Evolutionary conservation across 148 eudicot species (phyloP).

Genomic region (Polygonum aviculare): DNA sequence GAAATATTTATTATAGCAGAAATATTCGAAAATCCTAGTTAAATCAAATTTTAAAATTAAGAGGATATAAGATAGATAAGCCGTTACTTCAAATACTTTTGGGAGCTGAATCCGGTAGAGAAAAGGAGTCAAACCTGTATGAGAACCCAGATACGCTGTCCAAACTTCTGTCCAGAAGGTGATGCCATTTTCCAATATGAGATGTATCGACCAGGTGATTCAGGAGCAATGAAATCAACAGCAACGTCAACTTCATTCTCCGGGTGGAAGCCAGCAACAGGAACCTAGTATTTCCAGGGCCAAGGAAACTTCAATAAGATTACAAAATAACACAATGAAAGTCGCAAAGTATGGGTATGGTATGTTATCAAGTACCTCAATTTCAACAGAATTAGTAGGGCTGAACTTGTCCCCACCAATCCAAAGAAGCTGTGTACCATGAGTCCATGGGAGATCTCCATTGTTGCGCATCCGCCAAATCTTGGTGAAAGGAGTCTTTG

Average conservation of each 20-base stretch:
- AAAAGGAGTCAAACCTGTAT: constrained; percentile 47
- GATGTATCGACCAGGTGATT: constrained; percentile 56
- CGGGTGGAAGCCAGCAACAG: constrained; percentile 33
- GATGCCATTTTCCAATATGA: constrained; percentile 85
- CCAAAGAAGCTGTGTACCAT: constrained; percentile 55
- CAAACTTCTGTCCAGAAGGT: constrained; percentile 62
- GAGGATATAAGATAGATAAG: too few species aligned
- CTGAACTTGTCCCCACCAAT: constrained; percentile 62
- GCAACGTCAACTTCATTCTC: constrained; percentile 57
- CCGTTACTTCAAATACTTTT: not conserved
- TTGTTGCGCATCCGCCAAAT: constrained; percentile 83
- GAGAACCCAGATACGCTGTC: constrained; percentile 75
- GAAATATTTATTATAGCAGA: too few species aligned
- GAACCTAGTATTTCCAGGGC: constrained; percentile 25
- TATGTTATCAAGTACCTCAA: constrained; percentile 32
- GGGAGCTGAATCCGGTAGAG: not conserved
- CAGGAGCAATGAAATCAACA: constrained; percentile 75
- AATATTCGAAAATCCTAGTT: too few species aligned
- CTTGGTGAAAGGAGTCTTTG: constrained; percentile 69
- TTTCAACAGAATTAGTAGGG: constrained; percentile 25
- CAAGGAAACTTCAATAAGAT: not conserved
- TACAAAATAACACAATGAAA: not conserved
- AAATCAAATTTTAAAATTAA: too few species aligned
- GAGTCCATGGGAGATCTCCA: constrained; percentile 53
- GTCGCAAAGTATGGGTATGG: not conserved